Evolutionary conservation across 176 grass and related monocot genomes (phyloP), one percentile per base, ranked within the genome.

Genomic region (Musa troglodytarum): DNA sequence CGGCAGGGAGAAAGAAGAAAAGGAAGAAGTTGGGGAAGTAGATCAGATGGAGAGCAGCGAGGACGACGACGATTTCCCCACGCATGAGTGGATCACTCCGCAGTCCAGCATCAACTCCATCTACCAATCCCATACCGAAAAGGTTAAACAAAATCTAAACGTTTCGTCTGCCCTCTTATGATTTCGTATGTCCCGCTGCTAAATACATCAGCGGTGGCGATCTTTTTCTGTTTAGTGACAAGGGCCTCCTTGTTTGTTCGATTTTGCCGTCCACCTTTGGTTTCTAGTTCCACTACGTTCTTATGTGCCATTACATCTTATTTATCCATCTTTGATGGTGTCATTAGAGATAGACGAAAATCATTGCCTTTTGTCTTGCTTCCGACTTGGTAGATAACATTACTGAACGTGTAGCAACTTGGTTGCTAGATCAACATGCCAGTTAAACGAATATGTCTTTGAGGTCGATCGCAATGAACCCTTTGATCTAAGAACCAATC

Each of bases 51-150:
- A 93, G 84, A 93, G 94, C 90, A 98, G 90, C 84, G 92, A 89
- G 72, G 95, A 89, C 83, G 95, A 98, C 56, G 88, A 94, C 53
- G 82, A 91, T 75, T 98, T 86, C 76, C 84, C 85, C 50, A 80
- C 90, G 50, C 90, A 94, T 78, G 95, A 98, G 74, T 98, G 90
- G 95, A 98, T 98, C 82, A 98, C 95, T 49, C 95, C 88, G 20
- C 95, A 98, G 88, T 93, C 90, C 68, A 93, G 88, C 77, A 80
- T 98, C 95, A 86, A 77, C 80, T 88, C 95, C 80, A 84, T 86
- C 64, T 98, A 91, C 78, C 95, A 93, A 57, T 98, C 95, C 57
- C 76, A 89, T 67, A 91, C 90, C 29, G 90, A 98, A 82, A 98
- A 98, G 95, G 94, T 91, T 24, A 1, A 0, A 8, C 17, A n/a